Evolutionary conservation across 306 rosid genomes (phyloP), one percentile per base, ranked within the genome.

Genomic region (Begonia peltatifolia): DNA sequence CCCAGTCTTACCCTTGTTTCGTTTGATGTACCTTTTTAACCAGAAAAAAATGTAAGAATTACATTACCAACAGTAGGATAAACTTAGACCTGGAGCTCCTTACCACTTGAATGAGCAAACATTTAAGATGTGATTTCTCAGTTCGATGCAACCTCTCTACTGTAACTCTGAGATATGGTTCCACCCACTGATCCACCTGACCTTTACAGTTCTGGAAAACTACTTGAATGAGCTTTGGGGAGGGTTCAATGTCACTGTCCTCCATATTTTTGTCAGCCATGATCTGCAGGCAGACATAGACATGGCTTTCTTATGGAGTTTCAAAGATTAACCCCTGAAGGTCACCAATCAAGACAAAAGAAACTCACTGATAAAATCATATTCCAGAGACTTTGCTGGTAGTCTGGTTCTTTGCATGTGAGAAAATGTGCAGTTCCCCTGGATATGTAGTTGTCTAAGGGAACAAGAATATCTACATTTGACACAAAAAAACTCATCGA

Each of bases 141-240:
- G 95, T 63, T 53, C 87, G 78, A 18, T 41, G 86, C 69, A 89
- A 64, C 20, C 97, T 82, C 60, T 89, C 87, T 65, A 79, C 74
- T 2, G 95, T 74, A 55, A 80, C 60, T 68, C 84, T 82, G 54
- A 89, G 80, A 68, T 89, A 89, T 17, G 90, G 95, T 60, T 84
- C 97, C 64, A 89, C 86, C 97, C 97, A 89, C 13, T 78, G 93
- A 74, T 89, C 97, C 70, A 84, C 93, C 68, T 82, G 97, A 62
- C 93, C 95, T 71, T 69, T 78, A 62, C 97, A 89, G 55, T 89
- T 84, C 76, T 84, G 97, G 61, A 89, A 84, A 70, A 89, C 69
- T 46, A 89, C 97, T 79, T 84, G 95, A 62, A 89, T 74, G 73
- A 89, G 93, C 78, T 89, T 89, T 13, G 97, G 97, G 50, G 97